These are phyloP conservation scores for Colletotrichum agaves DNA, from an alignment of 2,329 filamentous ascomycete species.

Conservation along the genomic window DNA sequence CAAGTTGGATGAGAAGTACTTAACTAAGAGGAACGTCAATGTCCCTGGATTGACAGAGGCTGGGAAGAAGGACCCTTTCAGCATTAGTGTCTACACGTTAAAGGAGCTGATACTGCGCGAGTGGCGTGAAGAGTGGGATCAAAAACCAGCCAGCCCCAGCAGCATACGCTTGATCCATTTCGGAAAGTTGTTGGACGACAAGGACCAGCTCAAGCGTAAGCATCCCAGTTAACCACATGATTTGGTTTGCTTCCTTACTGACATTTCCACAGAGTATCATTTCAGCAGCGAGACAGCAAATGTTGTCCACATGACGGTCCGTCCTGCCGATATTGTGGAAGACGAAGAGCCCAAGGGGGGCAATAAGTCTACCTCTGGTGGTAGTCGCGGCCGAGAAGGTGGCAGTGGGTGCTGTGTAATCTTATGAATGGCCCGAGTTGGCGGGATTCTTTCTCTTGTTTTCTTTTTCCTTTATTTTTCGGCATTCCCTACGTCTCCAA, in stretches of 20 bases:
- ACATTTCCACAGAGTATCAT: constrained; percentile 71
- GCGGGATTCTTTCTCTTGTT: background rate
- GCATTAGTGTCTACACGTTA: constrained; percentile 91
- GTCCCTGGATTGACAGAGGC: constrained; percentile 72
- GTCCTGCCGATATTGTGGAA: constrained; percentile 87
- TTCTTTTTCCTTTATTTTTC: background rate
- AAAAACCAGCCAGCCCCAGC: constrained; percentile 84
- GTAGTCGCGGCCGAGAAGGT: constrained; percentile 54
- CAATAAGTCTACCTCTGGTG: constrained; percentile 59
- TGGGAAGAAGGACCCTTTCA: constrained; percentile 79
- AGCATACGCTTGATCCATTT: constrained; percentile 93
- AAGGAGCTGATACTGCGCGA: constrained; percentile 95
- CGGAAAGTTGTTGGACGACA: constrained; percentile 90
- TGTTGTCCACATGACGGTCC: constrained; percentile 94
- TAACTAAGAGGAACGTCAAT: constrained; percentile 81
- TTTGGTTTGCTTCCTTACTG: constrained; percentile 3
- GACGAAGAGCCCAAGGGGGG: constrained; percentile 78
- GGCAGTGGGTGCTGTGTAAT: constrained; percentile 62
- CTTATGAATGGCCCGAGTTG: constrained; percentile 48
- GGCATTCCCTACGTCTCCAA: background rate
- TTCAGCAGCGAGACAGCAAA: constrained; percentile 81
- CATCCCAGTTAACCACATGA: constrained; percentile 42
- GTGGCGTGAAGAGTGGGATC: constrained; percentile 93
- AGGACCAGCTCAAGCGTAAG: constrained; percentile 84
- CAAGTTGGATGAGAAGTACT: constrained; percentile 87